phyloP scores from a whole-genome alignment of 208 protist genomes.

The Trypanosoma conorhini region DNA sequence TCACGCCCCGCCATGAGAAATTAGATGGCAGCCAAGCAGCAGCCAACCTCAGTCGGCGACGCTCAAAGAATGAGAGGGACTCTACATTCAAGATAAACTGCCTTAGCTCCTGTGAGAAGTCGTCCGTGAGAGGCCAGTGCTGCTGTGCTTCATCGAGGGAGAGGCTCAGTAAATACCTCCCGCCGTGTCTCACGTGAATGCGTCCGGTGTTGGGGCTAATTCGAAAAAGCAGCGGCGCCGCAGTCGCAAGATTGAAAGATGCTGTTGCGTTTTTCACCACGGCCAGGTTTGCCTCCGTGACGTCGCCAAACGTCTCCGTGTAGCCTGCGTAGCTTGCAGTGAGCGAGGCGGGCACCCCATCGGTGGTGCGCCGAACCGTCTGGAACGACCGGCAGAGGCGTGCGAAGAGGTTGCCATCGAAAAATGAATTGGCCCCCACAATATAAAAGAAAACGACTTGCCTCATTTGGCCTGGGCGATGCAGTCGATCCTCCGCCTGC shows the following conservation, averaged over 20 bases:
- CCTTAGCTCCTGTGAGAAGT: slow-evolving; percentile 58
- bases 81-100: slow-evolving; percentile 44
- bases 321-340: slow-evolving; percentile 21
- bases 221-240: slow-evolving; percentile 22
- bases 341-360: slow-evolving; percentile 21
- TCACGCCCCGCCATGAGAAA: slow-evolving; percentile 18
- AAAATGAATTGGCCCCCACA: slow-evolving; percentile 54
- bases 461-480: slow-evolving; percentile 61
- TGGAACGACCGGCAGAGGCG: slow-evolving; percentile 41
- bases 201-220: slow-evolving; percentile 71
- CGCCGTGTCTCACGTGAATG: slow-evolving; percentile 48
- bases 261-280: not conserved
- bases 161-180: slow-evolving; percentile 21
- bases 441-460: slow-evolving; percentile 68
- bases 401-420: slow-evolving; percentile 67
- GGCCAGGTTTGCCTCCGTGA: not conserved
- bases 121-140: slow-evolving; percentile 34
- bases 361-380: slow-evolving; percentile 18
- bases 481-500: slow-evolving; percentile 85
- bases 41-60: slow-evolving; percentile 18
- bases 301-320: not conserved
- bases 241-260: slow-evolving; percentile 3
- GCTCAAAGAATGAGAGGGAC: slow-evolving; percentile 15
- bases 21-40: slow-evolving; percentile 23
- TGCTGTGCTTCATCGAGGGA: slow-evolving; percentile 48